Evolutionary conservation across 176 grass and related monocot genomes (phyloP), one percentile per base, ranked within the genome.

Genomic region (Rhynchospora pubera): DNA sequence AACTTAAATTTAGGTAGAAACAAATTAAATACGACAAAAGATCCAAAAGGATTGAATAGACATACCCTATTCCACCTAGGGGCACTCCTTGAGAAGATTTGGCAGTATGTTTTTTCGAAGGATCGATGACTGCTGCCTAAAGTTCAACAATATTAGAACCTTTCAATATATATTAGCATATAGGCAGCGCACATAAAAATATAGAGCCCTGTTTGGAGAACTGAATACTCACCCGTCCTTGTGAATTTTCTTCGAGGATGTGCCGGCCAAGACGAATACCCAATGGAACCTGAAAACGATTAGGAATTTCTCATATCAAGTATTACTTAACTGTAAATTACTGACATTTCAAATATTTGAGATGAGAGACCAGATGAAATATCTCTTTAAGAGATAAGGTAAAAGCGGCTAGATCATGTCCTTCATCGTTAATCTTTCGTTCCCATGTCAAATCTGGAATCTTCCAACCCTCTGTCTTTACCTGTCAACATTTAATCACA

Each of bases 1-100:
- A 76, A 55, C 55, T 62, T 39, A 16, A n/a, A 45, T 59, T 59
- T 62, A 42, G 16, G 19, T 22, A 45, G 42, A 61, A 24, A 45
- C 10, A 62, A 80, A 57, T 46, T 62, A 45, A 21, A 16, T 46
- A 80, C 43, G 11, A 61, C 13, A 44, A 61, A 44, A 13, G 23
- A 75, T 79, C 16, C 45, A 82, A 65, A 39, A 64, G 3, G 13
- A 50, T 45, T 26, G 87, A 71, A 71, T 50, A 90, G 57, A 71
- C 78, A 92, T 92, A 97, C 95, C 95, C 95, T 84, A 97, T 97
- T 43, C 95, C 95, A 11, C 95, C 95, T 65, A 97, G 86, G 85
- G 95, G 95, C 79, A 93, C 92, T 53, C 87, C 95, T 84, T 97
- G 92, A 73, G 86, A 91, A 81, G 92, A 92, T 84, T 71, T 89